phyloP scores from a whole-genome alignment of 768 basidiomycete species.

The Amanita jacksonii region DNA sequence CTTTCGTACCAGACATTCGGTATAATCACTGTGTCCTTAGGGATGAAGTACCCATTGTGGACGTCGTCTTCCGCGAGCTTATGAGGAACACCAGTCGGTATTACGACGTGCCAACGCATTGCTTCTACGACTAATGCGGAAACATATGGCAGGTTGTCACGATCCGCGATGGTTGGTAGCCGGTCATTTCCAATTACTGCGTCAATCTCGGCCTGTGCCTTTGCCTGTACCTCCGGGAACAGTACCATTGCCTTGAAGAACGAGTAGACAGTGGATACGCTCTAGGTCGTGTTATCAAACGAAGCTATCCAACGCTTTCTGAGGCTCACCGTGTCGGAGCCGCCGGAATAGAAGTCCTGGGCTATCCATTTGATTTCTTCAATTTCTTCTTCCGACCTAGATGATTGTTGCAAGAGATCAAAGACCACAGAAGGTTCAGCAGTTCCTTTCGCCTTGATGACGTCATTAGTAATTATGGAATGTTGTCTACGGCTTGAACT shows the following conservation, averaged over 20 bases:
- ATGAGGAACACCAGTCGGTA: slow-evolving; percentile 30
- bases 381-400: slow-evolving; percentile 22
- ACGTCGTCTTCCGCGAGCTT: slow-evolving; percentile 32
- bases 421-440: slow-evolving; percentile 28
- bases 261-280: slow-evolving; percentile 26
- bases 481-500: no score
- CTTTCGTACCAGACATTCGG: slow-evolving; percentile 23
- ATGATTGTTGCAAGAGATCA: slow-evolving; percentile 19
- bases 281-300: slow-evolving; percentile 17
- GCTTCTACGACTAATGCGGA: slow-evolving; percentile 30
- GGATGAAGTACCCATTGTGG: slow-evolving; percentile 35
- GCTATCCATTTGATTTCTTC: slow-evolving; percentile 34
- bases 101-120: slow-evolving; percentile 24
- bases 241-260: slow-evolving; percentile 32
- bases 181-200: slow-evolving; percentile 28
- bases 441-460: slow-evolving; percentile 18
- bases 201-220: slow-evolving; percentile 35
- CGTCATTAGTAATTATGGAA: neutral
- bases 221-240: slow-evolving; percentile 27
- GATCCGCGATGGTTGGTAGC: slow-evolving; percentile 30
- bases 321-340: slow-evolving; percentile 22
- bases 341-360: slow-evolving; percentile 40
- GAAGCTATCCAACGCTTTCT: neutral
- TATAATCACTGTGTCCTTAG: slow-evolving; percentile 29
- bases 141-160: slow-evolving; percentile 30